A percentile compares a stretch with the other conserved stretches of the same genome.
Evolutionary conservation across 495 filamentous ascomycete genomes (phyloP).

Genomic region (Penicillium angulare): DNA sequence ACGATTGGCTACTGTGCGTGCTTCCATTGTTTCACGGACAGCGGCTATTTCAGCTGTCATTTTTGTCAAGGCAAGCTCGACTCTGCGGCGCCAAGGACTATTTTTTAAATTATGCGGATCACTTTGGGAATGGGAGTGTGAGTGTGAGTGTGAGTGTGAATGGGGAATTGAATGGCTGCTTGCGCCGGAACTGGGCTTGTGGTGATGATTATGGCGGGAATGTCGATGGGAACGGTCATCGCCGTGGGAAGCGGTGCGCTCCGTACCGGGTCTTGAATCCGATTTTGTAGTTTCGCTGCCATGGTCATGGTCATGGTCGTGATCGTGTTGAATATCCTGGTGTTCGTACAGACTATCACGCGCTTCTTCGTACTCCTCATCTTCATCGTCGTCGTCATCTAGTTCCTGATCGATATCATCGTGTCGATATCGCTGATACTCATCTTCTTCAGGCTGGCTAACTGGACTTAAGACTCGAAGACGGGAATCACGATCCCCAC

Average conservation of each 20-base stretch:
- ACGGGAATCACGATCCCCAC: constrained; percentile 18
- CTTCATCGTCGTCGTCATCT: constrained; percentile 27
- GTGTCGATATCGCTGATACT: constrained; percentile 37
- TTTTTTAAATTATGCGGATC: constrained; percentile 8
- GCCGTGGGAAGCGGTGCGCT: constrained; percentile 13
- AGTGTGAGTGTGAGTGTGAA: too few relatives aligned
- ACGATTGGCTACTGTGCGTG: constrained; percentile 36
- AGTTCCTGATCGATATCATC: constrained; percentile 31
- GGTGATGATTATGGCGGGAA: constrained; percentile 11
- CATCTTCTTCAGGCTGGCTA: constrained; percentile 70
- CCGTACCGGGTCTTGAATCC: constrained; percentile 14
- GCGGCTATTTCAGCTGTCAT: constrained; percentile 93
- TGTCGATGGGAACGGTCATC: constrained; percentile 10
- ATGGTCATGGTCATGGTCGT: constrained; percentile 39
- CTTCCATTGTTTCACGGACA: constrained; percentile 87
- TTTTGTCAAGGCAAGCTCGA: constrained; percentile 84
- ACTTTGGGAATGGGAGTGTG: constrained; percentile 4
- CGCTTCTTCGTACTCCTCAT: constrained; percentile 34
- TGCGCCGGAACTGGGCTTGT: constrained; percentile 4
- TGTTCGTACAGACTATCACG: constrained; percentile 44
- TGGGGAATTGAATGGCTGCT: too few relatives aligned
- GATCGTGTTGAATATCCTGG: constrained; percentile 43
- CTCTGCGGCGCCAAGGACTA: constrained; percentile 70
- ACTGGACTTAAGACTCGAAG: constrained; percentile 75
- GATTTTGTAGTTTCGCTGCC: constrained; percentile 23